These are phyloP conservation scores for Cercophora newfieldiana DNA, from an alignment of 495 filamentous ascomycete species.

Conservation along the genomic window DNA sequence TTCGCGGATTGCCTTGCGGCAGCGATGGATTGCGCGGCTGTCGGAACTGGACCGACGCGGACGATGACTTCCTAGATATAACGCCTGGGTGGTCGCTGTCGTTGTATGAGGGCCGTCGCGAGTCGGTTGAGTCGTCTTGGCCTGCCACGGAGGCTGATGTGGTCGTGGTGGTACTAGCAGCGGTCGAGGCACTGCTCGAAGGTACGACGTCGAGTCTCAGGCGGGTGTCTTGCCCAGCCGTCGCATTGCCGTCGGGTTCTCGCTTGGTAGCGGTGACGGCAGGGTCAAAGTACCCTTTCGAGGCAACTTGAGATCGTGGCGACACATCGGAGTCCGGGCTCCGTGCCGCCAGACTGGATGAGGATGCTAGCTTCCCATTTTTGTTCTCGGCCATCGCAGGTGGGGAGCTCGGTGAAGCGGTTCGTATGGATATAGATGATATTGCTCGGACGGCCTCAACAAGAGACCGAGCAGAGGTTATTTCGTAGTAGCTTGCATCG, in stretches of 20 bases:
- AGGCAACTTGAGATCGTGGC: constrained; percentile 35
- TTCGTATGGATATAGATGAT: constrained; percentile 28
- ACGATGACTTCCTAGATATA: constrained; percentile 44
- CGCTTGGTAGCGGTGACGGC: background rate
- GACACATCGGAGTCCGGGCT: constrained; percentile 45
- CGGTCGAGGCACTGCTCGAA: constrained; percentile 24
- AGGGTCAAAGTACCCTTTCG: constrained; percentile 39
- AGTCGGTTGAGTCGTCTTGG: constrained; percentile 20
- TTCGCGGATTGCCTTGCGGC: constrained; percentile 46
- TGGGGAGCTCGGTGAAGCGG: background rate
- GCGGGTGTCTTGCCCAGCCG: constrained; percentile 26
- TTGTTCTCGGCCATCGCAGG: constrained; percentile 34
- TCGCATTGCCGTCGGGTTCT: background rate
- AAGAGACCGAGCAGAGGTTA: constrained; percentile 50
- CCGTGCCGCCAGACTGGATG: constrained; percentile 27
- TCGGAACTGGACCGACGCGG: constrained; percentile 45
- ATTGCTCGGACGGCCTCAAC: constrained; percentile 44
- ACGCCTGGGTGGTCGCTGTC: constrained; percentile 20
- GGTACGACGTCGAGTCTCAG: constrained; percentile 11
- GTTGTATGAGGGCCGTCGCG: constrained; percentile 28
- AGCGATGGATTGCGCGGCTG: constrained; percentile 42
- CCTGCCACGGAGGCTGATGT: constrained; percentile 24
- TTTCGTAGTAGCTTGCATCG: constrained; percentile 43
- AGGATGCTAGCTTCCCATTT: constrained; percentile 31
- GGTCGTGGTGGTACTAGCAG: constrained; percentile 26